These are phyloP conservation scores for Austroboletus olivaceoglutinosus DNA, from an alignment of 1,284 basidiomycete genomes.

Conservation along the genomic window DNA sequence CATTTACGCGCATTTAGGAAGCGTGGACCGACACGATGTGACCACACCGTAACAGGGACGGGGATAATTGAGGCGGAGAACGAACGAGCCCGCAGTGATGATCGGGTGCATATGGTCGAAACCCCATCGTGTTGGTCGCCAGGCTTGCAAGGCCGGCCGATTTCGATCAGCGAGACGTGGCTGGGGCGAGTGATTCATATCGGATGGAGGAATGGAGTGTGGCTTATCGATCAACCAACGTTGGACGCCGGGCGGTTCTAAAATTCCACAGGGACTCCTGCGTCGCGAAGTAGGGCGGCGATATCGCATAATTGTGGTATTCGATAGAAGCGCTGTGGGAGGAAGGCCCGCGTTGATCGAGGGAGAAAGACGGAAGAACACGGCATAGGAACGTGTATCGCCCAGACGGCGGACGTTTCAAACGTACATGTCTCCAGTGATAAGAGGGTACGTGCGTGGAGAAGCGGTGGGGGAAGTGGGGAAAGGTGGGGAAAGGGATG, in stretches of 20 bases:
- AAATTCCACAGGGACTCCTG: conserved; percentile 1
- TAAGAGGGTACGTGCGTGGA: neutral
- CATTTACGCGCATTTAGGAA: conserved; percentile 1
- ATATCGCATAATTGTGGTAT: conserved; percentile 25
- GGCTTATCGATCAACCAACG: neutral
- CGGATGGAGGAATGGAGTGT: neutral
- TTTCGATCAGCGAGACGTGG: neutral
- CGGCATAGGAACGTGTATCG: conserved; percentile 7
- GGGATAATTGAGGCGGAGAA: conserved; percentile 6
- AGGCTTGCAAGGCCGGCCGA: neutral
- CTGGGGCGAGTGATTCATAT: conserved; percentile 1
- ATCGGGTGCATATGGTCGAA: neutral
- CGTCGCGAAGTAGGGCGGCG: conserved; percentile 10
- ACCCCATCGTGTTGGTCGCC: neutral
- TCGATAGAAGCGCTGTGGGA: conserved; percentile 22
- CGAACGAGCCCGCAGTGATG: neutral
- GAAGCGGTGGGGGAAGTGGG: conserved; percentile 25
- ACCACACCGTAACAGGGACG: neutral
- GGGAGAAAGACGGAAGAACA: conserved; percentile 7
- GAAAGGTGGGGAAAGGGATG: conserved; percentile 20
- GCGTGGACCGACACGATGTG: neutral
- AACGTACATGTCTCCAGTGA: neutral
- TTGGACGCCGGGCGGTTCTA: conserved; percentile 1
- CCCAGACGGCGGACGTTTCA: conserved; percentile 5
- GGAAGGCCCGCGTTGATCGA: conserved; percentile 20